phyloP scores from a whole-genome alignment of 306 rosid species.

The Trifolium dubium region DNA sequence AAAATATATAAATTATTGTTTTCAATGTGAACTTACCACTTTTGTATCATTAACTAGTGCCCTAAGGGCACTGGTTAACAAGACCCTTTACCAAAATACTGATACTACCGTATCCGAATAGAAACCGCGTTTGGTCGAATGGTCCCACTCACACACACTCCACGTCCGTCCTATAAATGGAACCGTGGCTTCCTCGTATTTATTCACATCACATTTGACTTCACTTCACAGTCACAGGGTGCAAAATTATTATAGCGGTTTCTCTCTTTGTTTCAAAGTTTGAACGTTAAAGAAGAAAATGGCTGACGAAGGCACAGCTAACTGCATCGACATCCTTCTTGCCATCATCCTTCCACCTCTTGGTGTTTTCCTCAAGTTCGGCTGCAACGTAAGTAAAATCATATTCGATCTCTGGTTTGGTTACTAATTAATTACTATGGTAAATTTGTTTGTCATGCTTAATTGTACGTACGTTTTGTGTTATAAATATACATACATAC shows the following conservation, averaged over 20 bases:
- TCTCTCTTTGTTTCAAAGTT: too few relatives aligned
- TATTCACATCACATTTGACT: neutral
- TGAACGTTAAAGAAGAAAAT: neutral
- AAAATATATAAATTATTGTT: too few relatives aligned
- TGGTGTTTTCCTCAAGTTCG: constrained; percentile 88
- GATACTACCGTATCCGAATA: too few relatives aligned
- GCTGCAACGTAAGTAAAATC: constrained; percentile 54
- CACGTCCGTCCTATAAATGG: neutral
- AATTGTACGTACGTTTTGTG: neutral
- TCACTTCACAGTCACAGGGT: too few relatives aligned
- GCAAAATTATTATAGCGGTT: too few relatives aligned
- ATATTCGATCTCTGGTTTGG: too few relatives aligned
- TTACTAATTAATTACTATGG: too few relatives aligned
- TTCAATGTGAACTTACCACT: too few relatives aligned
- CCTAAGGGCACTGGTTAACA: too few relatives aligned
- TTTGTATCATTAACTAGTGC: too few relatives aligned
- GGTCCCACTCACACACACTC: neutral
- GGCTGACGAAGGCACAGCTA: constrained; percentile 43
- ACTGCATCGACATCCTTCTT: constrained; percentile 68
- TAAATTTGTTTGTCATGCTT: too few relatives aligned
- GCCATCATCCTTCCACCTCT: constrained; percentile 91
- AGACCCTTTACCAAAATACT: too few relatives aligned
- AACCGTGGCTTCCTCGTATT: neutral
- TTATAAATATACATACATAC: neutral
- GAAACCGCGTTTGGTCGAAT: neutral